Evolutionary conservation across 2,329 filamentous ascomycete species (phyloP).

Genomic region (Nothophoma quercina): DNA sequence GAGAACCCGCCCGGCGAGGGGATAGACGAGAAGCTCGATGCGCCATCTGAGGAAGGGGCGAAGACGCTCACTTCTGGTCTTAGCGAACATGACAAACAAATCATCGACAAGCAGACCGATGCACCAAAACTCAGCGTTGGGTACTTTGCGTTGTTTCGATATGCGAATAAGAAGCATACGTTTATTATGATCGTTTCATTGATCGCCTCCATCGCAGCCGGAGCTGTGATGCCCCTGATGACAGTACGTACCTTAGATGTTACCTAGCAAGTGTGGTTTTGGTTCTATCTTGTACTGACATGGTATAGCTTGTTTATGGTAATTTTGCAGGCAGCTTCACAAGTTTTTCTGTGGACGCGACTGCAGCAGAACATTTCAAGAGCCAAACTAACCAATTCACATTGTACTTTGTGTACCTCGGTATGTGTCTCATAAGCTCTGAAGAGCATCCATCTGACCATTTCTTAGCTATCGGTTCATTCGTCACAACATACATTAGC

Average conservation of each 20-base stretch:
- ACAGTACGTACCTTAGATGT: slow-evolving; percentile 55
- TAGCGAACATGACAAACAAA: slow-evolving; percentile 44
- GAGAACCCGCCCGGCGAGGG: slow-evolving; percentile 17
- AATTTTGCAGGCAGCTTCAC: slow-evolving; percentile 50
- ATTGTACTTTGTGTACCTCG: slow-evolving; percentile 51
- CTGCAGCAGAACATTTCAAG: slow-evolving; percentile 35
- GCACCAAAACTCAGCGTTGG: slow-evolving; percentile 53
- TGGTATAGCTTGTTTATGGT: slow-evolving; percentile 46
- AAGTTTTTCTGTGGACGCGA: slow-evolving; percentile 43
- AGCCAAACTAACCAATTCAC: slow-evolving; percentile 42
- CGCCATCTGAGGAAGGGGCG: slow-evolving; percentile 28
- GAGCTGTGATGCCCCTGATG: slow-evolving; percentile 78
- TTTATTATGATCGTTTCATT: slow-evolving; percentile 60
- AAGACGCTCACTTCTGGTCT: slow-evolving; percentile 33
- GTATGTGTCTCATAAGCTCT: too few species aligned
- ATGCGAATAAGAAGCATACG: slow-evolving; percentile 52
- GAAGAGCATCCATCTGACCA: too few species aligned
- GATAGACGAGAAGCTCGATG: slow-evolving; percentile 35
- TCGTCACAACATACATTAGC: slow-evolving; percentile 75
- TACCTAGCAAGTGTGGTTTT: neutral
- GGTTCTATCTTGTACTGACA: slow-evolving; percentile 3
- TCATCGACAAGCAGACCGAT: slow-evolving; percentile 51
- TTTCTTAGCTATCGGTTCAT: slow-evolving; percentile 36
- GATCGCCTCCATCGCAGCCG: slow-evolving; percentile 73
- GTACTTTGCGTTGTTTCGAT: slow-evolving; percentile 57